Evolutionary conservation across 164 flowering plant species (phyloP), one percentile per base, ranked within the genome.

Genomic region (Litsea cubeba): DNA sequence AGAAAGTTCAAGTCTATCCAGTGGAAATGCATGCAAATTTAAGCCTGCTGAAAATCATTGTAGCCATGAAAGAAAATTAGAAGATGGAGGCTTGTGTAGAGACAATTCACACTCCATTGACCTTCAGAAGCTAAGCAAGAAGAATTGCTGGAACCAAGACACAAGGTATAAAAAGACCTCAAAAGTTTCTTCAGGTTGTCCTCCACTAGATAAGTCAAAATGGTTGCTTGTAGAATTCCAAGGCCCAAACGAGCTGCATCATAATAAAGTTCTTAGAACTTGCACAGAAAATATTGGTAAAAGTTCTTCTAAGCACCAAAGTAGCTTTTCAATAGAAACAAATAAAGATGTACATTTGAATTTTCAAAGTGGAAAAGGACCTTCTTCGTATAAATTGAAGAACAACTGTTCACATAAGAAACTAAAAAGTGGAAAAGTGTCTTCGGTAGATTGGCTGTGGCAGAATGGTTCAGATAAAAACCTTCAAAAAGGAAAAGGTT

Each of bases 401-500:
- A 14, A 26, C 14, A 26, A 68, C 50, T 62, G 22, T 68, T 23
- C 35, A 8, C 15, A 72, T 17, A n/a, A 22, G n/a, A 23, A 20
- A 40, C 6, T 35, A 25, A 25, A 26, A 46, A 17, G 60, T 40
- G 24, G 12, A 72, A 46, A 28, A 6, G 5, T 40, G 40, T 51
- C 24, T 28, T 50, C 62, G 12, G 23, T 14, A 49, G 23, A 46
- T 40, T 46, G 58, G 32, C 18, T 30, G 58, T 17, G 14, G 22
- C 23, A 23, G 65, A 77, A 20, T 17, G 24, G 49, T 30, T 74
- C 69, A n/a, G 46, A 40, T n/a, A 72, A 64, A 26, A 75, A 74
- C 62, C 58, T 23, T 69, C 70, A 50, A 57, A 62, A 63, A 77
- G 73, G 50, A 50, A 77, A 72, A 60, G 62, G 28, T 28, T 69